These are phyloP conservation scores for Backusella circina DNA, from an alignment of 192 early-diverging fungal genomes.

Conservation along the genomic window DNA sequence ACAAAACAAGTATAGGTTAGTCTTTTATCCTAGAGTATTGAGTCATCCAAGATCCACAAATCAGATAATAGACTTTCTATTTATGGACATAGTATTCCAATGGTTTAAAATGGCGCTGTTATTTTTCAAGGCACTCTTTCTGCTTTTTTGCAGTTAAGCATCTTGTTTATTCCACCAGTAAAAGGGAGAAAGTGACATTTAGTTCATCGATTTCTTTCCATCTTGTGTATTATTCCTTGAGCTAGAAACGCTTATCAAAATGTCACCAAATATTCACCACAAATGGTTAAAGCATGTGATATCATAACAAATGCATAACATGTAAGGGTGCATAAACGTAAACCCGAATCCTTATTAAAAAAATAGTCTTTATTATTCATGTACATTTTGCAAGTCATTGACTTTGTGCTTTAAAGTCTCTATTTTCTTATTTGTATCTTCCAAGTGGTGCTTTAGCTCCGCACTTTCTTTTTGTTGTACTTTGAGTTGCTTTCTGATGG, in stretches of 20 bases:
- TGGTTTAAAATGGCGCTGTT: not conserved
- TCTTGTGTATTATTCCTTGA: not conserved
- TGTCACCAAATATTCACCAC: not conserved
- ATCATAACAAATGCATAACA: not conserved
- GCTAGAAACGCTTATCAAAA: not conserved
- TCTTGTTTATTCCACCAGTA: not conserved
- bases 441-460: not conserved
- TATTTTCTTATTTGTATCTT: not conserved
- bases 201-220: too few relatives aligned
- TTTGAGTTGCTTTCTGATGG: not conserved
- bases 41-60: constrained; percentile 1
- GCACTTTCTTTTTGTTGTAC: not conserved
- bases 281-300: not conserved
- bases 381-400: not conserved
- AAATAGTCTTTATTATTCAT: not conserved
- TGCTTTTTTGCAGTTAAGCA: not conserved
- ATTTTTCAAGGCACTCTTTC: not conserved
- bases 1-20: not conserved
- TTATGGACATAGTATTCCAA: not conserved
- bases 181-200: too few relatives aligned
- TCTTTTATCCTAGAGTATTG: not conserved
- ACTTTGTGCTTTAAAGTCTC: not conserved
- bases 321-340: not conserved
- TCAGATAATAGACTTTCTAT: not conserved
- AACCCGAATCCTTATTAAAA: not conserved